Base-by-base conservation (phyloP, 2,329 filamentous ascomycete species). In the Acrocalymma vagum region DNA sequence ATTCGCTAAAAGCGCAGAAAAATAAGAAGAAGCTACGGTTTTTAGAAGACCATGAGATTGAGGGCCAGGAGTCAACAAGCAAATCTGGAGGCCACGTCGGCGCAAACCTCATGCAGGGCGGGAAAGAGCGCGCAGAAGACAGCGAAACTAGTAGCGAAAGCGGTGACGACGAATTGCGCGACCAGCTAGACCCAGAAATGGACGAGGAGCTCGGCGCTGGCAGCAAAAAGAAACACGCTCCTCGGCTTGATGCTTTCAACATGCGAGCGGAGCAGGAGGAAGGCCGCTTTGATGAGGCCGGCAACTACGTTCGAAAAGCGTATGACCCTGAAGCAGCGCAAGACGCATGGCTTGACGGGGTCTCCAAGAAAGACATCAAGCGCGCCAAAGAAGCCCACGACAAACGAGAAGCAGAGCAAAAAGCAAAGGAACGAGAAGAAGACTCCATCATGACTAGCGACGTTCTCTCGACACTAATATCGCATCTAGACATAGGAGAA, bases 181-280 rank as follows among this genome's bases (percentile, higher is more conserved):
- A 89, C 18, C 84, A 84, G 31, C 72, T 89, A 22, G 90, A 70
- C 21, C 65, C 71, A 46, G 88, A 84, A 13, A 65, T 96, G 11
- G 94, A 96, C 55, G 87, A 92, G 38, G 94, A 99, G 68, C 78
- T 99, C 5, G 94, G 94, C 2, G 86, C 90, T 2, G 94, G 94
- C 10, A 88, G 88, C 2, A 87, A 95, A 58, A 97, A 96, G 74
- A 88, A 85, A 59, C 90, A 96, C 69, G 94, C 94, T 2, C 94
- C 94, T 2, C 90, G 94, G 67, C 80, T 99, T 5, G 94, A 97
- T 69, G 93, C 93, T 3, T 99, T 99, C 79, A 97, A 99, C 64
- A 88, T 99, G 79, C 85, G 83, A 44, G 76, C 82, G 9, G 94
- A 99, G 69, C 86, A 95, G 67, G 91, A 97, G 62, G 93, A 97